Evolutionary conservation across 345 rosid genomes (phyloP).

Genomic region (Pelargonium nanum): DNA sequence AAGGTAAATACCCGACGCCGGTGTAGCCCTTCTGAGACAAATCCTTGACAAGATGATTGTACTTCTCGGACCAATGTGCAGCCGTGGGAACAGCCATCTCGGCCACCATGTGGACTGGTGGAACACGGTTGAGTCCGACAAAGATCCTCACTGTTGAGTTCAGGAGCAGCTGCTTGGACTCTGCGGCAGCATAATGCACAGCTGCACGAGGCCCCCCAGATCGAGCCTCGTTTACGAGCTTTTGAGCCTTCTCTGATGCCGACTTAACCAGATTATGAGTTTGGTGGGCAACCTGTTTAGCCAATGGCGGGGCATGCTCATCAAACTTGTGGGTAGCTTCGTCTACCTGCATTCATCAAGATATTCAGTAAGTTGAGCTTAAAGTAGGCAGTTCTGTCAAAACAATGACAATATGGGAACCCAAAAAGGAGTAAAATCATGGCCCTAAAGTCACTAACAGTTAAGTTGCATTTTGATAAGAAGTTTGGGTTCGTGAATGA

Average conservation of each 20-base stretch:
- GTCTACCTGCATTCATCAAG: slow-evolving; percentile 41
- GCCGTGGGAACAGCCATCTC: slow-evolving; percentile 46
- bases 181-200: slow-evolving; percentile 29
- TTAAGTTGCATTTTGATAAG: too few species aligned
- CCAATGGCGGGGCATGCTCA: slow-evolving; percentile 60
- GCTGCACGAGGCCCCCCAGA: slow-evolving; percentile 58
- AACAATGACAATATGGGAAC: too few species aligned
- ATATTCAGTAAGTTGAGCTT: background rate
- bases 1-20: slow-evolving; percentile 40
- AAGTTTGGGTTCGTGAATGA: too few species aligned
- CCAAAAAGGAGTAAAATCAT: too few species aligned
- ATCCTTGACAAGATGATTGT: slow-evolving; percentile 34
- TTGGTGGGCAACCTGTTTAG: slow-evolving; percentile 38
- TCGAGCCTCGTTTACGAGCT: slow-evolving; percentile 41
- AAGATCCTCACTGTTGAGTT: slow-evolving; percentile 45
- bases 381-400: too few species aligned
- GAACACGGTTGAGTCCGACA: slow-evolving; percentile 36
- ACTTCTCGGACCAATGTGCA: slow-evolving; percentile 37
- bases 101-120: slow-evolving; percentile 38
- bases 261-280: slow-evolving; percentile 26
- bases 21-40: slow-evolving; percentile 52
- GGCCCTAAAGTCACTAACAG: too few species aligned
- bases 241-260: slow-evolving; percentile 37
- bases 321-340: slow-evolving; percentile 48
- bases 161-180: slow-evolving; percentile 43